A percentile compares a stretch with the other conserved stretches of the same genome.
Conservation (phyloP, 768 basidiomycete genomes). For the Roridomyces roridus region DNA sequence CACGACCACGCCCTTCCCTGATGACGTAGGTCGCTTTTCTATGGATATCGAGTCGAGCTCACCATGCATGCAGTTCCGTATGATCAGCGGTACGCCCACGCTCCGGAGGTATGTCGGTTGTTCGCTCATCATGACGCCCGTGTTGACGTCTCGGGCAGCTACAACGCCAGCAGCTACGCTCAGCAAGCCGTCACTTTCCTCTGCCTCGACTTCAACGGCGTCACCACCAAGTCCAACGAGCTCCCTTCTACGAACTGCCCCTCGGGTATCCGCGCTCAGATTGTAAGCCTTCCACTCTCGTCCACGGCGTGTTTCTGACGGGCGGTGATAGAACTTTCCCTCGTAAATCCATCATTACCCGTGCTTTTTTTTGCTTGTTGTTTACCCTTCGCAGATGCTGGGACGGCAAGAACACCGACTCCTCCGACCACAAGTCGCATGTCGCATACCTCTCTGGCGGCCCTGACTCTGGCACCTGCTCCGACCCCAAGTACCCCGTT, state of each 20-base stretch:
- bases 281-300: conserved; percentile 37
- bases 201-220: conserved; percentile 47
- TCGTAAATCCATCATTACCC: conserved; percentile 5
- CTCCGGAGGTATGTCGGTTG: neutral
- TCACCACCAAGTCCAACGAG: conserved; percentile 38
- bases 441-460: conserved; percentile 53
- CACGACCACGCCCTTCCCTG: conserved; percentile 58
- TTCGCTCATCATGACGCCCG: neutral
- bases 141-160: conserved; percentile 37
- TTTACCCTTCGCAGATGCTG: conserved; percentile 59
- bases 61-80: conserved; percentile 48
- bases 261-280: conserved; percentile 55
- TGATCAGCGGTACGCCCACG: conserved; percentile 50
- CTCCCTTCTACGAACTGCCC: conserved; percentile 48
- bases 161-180: conserved; percentile 37
- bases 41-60: conserved; percentile 1
- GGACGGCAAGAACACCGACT: conserved; percentile 61
- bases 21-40: conserved; percentile 46
- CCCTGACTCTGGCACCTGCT: conserved; percentile 55
- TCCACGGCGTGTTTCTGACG: neutral
- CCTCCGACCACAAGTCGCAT: conserved; percentile 58
- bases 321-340: conserved; percentile 16
- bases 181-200: conserved; percentile 46
- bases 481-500: conserved; percentile 51
- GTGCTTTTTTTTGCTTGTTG: conserved; percentile 29